These are phyloP conservation scores for Hibiscus trionum DNA, from an alignment of 345 rosid genomes.

Conservation along the genomic window DNA sequence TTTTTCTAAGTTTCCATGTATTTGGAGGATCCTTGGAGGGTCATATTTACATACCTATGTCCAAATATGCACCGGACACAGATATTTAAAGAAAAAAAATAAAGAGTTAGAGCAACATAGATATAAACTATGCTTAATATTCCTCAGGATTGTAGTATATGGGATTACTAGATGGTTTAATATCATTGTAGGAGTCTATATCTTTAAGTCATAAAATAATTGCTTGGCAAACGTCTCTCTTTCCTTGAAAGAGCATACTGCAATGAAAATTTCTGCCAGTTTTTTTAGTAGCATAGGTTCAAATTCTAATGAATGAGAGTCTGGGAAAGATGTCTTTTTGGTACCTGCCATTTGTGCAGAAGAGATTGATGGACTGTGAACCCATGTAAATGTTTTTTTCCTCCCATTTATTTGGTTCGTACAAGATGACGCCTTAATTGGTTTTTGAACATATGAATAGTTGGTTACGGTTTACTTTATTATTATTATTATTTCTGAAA, in stretches of 20 bases:
- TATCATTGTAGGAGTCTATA: not conserved
- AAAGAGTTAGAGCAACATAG: not conserved
- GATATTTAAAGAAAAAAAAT: not conserved
- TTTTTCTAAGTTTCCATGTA: not conserved
- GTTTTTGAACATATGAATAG: not conserved
- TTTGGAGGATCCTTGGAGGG: not conserved
- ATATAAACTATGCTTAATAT: not conserved
- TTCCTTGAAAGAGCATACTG: not conserved
- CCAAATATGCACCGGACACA: not conserved
- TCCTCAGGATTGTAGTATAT: not conserved
- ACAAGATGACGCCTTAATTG: not conserved
- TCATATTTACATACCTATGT: not conserved
- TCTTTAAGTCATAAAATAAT: not conserved
- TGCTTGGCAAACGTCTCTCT: not conserved
- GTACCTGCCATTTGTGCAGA: not conserved
- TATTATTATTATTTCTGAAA: not conserved
- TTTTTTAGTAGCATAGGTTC: not conserved
- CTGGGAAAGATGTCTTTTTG: not conserved
- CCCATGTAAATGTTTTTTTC: not conserved
- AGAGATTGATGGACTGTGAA: not conserved
- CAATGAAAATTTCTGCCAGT: not conserved
- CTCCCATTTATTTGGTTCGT: not conserved
- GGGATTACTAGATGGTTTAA: not conserved
- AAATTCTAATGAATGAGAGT: not conserved
- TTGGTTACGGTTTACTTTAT: not conserved